Base-by-base conservation (phyloP, 495 filamentous ascomycete species). In the Clohesyomyces aquaticus region DNA sequence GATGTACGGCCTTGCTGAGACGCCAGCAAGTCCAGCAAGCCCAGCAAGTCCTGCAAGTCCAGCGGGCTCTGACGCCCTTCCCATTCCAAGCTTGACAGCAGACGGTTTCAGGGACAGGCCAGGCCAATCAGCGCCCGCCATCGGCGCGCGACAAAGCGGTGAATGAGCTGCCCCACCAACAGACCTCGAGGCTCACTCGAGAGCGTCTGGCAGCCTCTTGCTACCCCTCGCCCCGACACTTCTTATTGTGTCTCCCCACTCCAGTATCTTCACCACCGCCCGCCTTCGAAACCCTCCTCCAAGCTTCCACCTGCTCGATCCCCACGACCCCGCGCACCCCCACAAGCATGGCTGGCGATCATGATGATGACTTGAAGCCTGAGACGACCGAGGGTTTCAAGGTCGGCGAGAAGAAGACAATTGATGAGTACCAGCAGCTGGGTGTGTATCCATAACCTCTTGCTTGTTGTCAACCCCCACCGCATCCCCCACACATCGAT, bases 401-500 rank as follows among this genome's bases (percentile, higher is more conserved):
- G 83, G 87, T 97, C 67, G 91, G 91, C 67, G 91, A 96, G 84
- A 96, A 96, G 86, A 96, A 97, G 84, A 93, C 90, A 62, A 82
- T 98, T 67, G 87, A 91, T 58, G 91, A 96, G 76, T 96, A 96
- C 77, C 78, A 89, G 62, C 78, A 96, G 71, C 87, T 98, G 76
- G 94, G 94, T 97, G 80, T 74, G 90, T 56, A 35, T 19, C 35
- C 46, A 29, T 22, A 51, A 18, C 45, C 83, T 51, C 41, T 66
- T 56, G 48, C 29, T 26, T 45, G 12, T 21, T 22, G 46, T 63
- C 35, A 16, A 38, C 48, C 28, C 19, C 59, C 29, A 25, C 27
- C 16, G 21, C 32, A 18, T 48, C n/a, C 10, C 21, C 23, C 47
- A 21, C 35, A 41, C 35, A 12, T 19, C 43, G 18, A 14, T 29